Conservation (phyloP, 345 rosid species). For the Syzygium aromaticum region DNA sequence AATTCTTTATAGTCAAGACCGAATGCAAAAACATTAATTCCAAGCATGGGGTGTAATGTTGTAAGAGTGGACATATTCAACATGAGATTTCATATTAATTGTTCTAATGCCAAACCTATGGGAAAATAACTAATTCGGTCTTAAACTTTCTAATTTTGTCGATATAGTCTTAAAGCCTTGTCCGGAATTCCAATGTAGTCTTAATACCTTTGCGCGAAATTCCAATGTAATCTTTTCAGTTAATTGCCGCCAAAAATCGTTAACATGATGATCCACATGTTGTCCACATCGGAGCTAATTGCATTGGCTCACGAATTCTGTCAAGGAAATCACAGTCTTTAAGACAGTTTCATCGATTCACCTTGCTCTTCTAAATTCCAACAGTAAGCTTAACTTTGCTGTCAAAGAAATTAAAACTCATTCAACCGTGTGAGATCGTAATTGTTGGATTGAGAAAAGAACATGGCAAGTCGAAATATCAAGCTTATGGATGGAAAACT, state of each 20-base stretch:
- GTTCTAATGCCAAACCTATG: no score
- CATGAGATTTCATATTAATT: not conserved
- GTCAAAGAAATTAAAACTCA: not conserved
- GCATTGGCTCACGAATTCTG: accelerated
- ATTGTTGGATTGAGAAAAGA: not conserved
- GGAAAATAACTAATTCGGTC: accelerated
- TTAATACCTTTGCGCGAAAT: no score
- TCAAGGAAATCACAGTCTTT: accelerated
- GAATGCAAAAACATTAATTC: not conserved
- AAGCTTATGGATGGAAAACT: not conserved
- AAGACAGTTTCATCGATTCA: not conserved
- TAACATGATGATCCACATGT: not conserved
- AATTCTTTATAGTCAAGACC: not conserved
- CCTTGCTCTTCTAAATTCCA: not conserved
- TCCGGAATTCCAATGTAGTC: not conserved
- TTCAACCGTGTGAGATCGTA: not conserved
- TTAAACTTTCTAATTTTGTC: no score
- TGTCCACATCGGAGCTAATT: not conserved
- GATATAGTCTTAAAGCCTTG: accelerated
- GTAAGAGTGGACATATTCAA: not conserved
- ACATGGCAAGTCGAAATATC: not conserved
- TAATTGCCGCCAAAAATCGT: accelerated
- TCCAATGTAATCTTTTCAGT: accelerated
- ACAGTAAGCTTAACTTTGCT: not conserved
- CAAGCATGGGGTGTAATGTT: not conserved